Evolutionary conservation across 352 stramenopile genomes (phyloP).

Genomic region (Pythium diclinum): DNA sequence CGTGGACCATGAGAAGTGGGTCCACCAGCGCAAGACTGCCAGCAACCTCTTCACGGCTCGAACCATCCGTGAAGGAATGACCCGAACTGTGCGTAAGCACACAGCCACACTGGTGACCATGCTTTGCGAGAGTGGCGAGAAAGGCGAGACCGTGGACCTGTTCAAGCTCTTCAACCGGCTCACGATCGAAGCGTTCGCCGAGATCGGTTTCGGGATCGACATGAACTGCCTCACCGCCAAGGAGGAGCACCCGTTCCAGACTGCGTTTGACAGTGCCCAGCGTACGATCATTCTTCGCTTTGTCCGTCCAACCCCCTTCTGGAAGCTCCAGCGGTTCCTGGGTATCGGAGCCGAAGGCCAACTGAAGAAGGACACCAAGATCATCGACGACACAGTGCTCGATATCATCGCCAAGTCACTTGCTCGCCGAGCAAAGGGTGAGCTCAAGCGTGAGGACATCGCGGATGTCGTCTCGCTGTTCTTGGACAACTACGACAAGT

Average conservation of each 20-base stretch:
- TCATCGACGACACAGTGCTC: slow-evolving; percentile 44
- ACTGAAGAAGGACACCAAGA: slow-evolving; percentile 31
- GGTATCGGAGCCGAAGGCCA: slow-evolving; percentile 32
- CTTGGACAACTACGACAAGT: slow-evolving; percentile 33
- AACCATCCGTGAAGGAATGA: slow-evolving; percentile 44
- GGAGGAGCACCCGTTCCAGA: no score
- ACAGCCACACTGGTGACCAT: slow-evolving; percentile 29
- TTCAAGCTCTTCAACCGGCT: no score
- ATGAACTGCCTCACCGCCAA: no score
- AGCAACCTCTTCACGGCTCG: slow-evolving; percentile 52
- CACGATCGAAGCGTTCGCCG: no score
- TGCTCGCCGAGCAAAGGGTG: slow-evolving; percentile 14
- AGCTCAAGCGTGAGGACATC: background rate
- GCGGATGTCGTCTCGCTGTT: slow-evolving; percentile 56
- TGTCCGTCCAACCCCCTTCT: no score
- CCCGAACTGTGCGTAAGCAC: slow-evolving; percentile 32
- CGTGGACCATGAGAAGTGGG: slow-evolving; percentile 39
- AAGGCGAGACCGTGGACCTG: slow-evolving; percentile 23
- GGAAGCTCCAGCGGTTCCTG: slow-evolving; percentile 31
- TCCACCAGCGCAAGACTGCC: slow-evolving; percentile 50
- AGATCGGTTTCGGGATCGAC: no score
- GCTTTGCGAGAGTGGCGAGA: slow-evolving; percentile 7
- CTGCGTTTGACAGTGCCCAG: no score
- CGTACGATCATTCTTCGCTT: no score
- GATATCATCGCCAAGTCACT: slow-evolving; percentile 43